Evolutionary conservation across 1,284 basidiomycete species (phyloP).

Genomic region (Phylloporus sp.): DNA sequence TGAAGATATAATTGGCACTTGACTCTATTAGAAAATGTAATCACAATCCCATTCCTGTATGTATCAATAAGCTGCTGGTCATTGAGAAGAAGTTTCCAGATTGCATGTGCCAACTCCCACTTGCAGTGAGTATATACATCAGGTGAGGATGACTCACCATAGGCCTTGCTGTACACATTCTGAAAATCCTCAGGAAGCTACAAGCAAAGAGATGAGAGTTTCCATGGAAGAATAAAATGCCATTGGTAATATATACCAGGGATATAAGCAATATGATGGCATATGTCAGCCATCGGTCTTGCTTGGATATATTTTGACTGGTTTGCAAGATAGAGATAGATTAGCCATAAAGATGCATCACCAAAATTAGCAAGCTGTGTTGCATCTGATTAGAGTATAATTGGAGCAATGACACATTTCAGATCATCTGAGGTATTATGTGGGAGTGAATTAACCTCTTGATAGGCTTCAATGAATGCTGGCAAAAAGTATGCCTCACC

Average conservation of each 20-base stretch:
- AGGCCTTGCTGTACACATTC: background rate
- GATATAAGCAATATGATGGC: conserved; percentile 39
- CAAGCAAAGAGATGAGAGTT: no score
- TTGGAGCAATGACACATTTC: background rate
- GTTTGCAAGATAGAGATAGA: conserved; percentile 35
- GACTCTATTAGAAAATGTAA: background rate
- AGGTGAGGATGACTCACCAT: background rate
- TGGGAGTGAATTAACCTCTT: no score
- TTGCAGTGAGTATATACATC: conserved; percentile 3
- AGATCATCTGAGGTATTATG: no score
- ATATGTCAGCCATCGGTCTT: conserved; percentile 15
- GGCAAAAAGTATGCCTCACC: no score
- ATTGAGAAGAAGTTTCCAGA: background rate
- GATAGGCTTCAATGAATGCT: no score
- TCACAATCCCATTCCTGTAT: background rate
- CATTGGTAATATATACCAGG: conserved; percentile 3
- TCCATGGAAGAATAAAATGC: no score
- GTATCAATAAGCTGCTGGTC: background rate
- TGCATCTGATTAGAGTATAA: background rate
- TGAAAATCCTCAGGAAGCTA: background rate
- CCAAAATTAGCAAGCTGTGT: conserved; percentile 36
- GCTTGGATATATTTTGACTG: conserved; percentile 14
- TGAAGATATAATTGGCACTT: background rate
- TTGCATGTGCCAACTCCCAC: background rate
- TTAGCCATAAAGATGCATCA: conserved; percentile 31